Evolutionary conservation across 129 eudicot genomes (phyloP), one percentile per base, ranked within the genome.

Genomic region (Glebionis coronaria): DNA sequence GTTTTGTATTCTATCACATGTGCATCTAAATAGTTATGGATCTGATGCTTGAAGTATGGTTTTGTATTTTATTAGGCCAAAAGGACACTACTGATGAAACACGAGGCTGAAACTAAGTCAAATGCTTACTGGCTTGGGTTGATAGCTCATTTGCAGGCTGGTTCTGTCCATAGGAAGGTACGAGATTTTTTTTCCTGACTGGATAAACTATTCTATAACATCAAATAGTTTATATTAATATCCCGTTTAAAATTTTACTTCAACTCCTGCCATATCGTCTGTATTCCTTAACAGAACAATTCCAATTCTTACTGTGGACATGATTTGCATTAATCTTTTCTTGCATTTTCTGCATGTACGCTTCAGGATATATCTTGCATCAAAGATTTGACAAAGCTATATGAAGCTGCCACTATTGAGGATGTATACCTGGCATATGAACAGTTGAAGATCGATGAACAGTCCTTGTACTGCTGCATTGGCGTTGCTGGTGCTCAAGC

Each of bases 81-180:
- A 67, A 69, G 98, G 69, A 93, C 98, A 19, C 69, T 93, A 73
- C 61, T 93, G 74, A 93, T 93, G 98, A 85, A 90, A 73, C 98
- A 93, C 64, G 98, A 93, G 72, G 98, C 98, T 79, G 98, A 93
- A 73, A 86, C 80, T 35, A 93, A 93, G 86, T 82, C 98, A 70
- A 93, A 93, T 70, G 95, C 98, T 4, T 93, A 93, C 72, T 93
- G 98, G 98, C 90, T 93, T 62, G 97, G 98, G 49, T 76, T 93
- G 81, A 68, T 88, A 71, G 87, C 98, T 60, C 98, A 93, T 80
- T 84, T 93, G 66, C 98, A 93, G 73, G 98, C 98, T 5, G 42
- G 89, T 75, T 93, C 98, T 82, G 95, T 93, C 57, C 95, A 89
- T 23, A 86, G 92, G 71, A 93, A 93, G 98, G 98, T 92, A 58